Conservation (phyloP, 306 rosid genomes). For the Betula pendula region DNA sequence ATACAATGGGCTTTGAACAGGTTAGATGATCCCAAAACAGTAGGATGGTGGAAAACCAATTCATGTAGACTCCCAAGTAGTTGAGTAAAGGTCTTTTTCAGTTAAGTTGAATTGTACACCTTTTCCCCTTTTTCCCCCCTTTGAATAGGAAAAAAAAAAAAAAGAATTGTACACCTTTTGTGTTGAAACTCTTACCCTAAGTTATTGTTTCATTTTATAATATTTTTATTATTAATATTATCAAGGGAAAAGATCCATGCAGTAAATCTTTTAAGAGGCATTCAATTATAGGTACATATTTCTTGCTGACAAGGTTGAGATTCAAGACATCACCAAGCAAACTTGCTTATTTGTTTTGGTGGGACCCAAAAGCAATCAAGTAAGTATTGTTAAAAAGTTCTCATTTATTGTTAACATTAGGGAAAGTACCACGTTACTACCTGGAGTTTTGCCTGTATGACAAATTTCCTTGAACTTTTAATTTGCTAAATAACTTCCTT, state of each 20-base stretch:
- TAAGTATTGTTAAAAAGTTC: conserved; percentile 41
- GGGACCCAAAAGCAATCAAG: conserved; percentile 87
- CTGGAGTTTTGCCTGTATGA: too few relatives aligned
- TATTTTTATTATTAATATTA: neutral
- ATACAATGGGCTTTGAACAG: neutral
- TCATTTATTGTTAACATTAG: neutral
- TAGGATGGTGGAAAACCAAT: neutral
- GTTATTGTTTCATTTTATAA: conserved; percentile 26
- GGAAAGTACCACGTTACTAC: too few relatives aligned
- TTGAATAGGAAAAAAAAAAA: too few relatives aligned
- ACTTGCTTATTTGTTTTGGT: conserved; percentile 80
- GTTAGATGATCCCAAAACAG: neutral
- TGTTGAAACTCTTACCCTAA: neutral
- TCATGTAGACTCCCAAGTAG: neutral
- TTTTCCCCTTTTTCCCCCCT: too few relatives aligned
- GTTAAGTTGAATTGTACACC: neutral
- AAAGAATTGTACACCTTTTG: neutral
- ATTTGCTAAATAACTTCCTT: too few relatives aligned
- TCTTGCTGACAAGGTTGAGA: conserved; percentile 81
- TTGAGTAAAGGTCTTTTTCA: neutral
- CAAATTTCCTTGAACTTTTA: too few relatives aligned
- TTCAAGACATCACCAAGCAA: conserved; percentile 81
- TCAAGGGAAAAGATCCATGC: conserved; percentile 6
- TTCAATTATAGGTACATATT: conserved; percentile 73
- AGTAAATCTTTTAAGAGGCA: conserved; percentile 14